Base-by-base conservation (phyloP, 2,329 filamentous ascomycete genomes). In the Pseudopithomyces maydicus region DNA sequence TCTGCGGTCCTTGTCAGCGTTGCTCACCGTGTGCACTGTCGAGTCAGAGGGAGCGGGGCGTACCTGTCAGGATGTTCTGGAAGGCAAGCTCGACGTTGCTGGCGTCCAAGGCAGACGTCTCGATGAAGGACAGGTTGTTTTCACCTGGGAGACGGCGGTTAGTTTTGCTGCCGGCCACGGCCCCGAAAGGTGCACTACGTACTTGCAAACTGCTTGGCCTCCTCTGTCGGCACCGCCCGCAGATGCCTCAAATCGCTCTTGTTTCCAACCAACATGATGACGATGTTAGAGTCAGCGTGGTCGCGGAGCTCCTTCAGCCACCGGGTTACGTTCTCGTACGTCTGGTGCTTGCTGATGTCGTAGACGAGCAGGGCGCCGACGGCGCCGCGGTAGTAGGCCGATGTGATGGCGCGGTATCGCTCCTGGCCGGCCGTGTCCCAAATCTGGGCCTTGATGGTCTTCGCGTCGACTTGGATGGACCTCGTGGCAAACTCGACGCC, bases 221-320 rank as follows among this genome's bases (percentile, higher is more conserved):
- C 94, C 76, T 99, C 95, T 59, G 95, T 99, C 50, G 95, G 92
- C 67, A 99, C 95, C 66, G 95, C 95, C 77, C 95, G 88, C 74
- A 99, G 85, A 81, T 99, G 95, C 80, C 93, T 91, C 89, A 98
- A 90, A 96, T 99, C 95, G 80, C 93, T 98, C 90, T 99, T 99
- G 88, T 99, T 99, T 79, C 95, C 95, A 55, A 98, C 95, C 73
- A 99, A 84, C 95, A 99, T 99, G 78, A 99, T 99, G 72, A 99
- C 93, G 73, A 98, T 97, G 82, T 98, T 98, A 72, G 92, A 93
- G 78, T 99, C 95, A 70, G 95, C 95, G 80, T 99, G 93, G 76
- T 97, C 95, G 72, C 95, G 88, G 75, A 99, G 85, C 84, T 99
- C 95, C 84, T 98, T 99, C 83, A 99, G 82, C 95, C 95, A 99